Conservation (phyloP, 2,329 filamentous ascomycete species). For the Ophiocordyceps camponoti-rufipedis region DNA sequence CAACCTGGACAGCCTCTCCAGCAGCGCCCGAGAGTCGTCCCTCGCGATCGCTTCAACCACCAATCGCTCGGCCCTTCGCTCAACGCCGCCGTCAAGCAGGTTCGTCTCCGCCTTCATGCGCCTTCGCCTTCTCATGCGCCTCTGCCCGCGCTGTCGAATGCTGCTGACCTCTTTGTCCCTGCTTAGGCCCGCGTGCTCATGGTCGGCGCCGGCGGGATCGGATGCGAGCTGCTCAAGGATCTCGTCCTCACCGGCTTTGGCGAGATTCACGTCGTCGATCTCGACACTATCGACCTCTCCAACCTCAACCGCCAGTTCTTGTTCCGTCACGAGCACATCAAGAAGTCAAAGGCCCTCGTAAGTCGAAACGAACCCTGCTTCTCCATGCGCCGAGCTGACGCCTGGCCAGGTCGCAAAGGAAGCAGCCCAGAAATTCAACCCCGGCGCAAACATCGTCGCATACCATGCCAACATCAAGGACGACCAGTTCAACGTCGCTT, state of each 20-base stretch:
- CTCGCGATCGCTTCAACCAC: slow-evolving; percentile 36
- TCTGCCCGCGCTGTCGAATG: background rate
- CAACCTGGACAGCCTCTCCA: slow-evolving; percentile 7
- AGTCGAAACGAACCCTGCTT: slow-evolving; percentile 11
- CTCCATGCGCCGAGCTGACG: slow-evolving; percentile 4
- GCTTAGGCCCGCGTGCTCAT: slow-evolving; percentile 67
- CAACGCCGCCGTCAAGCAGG: slow-evolving; percentile 50
- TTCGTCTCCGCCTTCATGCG: slow-evolving; percentile 17
- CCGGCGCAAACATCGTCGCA: slow-evolving; percentile 67
- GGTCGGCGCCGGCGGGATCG: slow-evolving; percentile 92
- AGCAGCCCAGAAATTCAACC: slow-evolving; percentile 78
- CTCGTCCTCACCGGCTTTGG: slow-evolving; percentile 82
- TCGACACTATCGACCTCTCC: slow-evolving; percentile 95
- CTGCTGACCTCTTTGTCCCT: background rate
- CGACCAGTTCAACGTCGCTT: slow-evolving; percentile 63
- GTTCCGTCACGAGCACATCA: slow-evolving; percentile 92
- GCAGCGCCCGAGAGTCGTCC: slow-evolving; percentile 10
- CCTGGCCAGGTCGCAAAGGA: slow-evolving; percentile 65
- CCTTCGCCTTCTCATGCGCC: background rate
- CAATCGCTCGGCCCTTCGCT: slow-evolving; percentile 50
- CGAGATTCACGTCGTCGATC: slow-evolving; percentile 85
- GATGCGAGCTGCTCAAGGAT: slow-evolving; percentile 94
- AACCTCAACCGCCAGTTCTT: slow-evolving; percentile 97
- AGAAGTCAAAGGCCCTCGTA: slow-evolving; percentile 87
- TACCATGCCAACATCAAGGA: slow-evolving; percentile 96